Evolutionary conservation across 2,329 filamentous ascomycete species (phyloP).

Genomic region (Taxawa tesnikishii): DNA sequence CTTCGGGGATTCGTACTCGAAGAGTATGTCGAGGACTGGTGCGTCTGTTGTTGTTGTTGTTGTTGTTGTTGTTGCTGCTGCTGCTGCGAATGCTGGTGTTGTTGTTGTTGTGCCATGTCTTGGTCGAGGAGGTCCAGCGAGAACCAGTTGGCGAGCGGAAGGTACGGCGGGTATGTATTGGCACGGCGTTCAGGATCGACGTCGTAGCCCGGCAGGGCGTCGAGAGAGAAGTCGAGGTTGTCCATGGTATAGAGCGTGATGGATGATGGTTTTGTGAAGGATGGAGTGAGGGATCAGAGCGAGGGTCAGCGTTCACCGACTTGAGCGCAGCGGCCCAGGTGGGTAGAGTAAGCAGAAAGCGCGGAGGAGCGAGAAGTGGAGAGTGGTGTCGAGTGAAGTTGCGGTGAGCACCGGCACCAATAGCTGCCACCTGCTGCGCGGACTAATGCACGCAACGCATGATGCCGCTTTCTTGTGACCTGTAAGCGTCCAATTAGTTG

Average conservation of each 20-base stretch:
- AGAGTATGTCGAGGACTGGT: constrained; percentile 1
- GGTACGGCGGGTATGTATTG: background rate
- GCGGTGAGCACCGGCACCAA: too few relatives aligned
- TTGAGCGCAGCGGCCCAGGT: background rate
- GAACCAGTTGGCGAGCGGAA: background rate
- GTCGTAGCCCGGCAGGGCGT: constrained; percentile 5
- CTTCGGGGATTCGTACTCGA: constrained; percentile 3
- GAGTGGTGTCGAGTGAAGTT: background rate
- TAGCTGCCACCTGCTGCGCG: too few relatives aligned
- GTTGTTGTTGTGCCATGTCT: constrained; percentile 6
- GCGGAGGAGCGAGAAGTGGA: background rate
- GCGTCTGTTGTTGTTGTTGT: constrained; percentile 1
- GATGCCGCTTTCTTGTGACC: too few relatives aligned
- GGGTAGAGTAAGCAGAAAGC: background rate
- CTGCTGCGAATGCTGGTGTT: constrained; percentile 13
- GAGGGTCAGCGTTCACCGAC: background rate
- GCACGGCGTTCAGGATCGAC: background rate
- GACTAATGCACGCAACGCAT: too few relatives aligned
- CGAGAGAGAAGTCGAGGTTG: constrained; percentile 1
- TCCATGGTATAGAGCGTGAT: background rate
- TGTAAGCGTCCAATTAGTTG: too few relatives aligned
- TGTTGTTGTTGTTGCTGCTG: too few relatives aligned
- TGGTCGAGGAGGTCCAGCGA: background rate
- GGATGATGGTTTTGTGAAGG: background rate
- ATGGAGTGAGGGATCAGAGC: background rate